phyloP scores from a whole-genome alignment of 2,329 filamentous ascomycete species.

The Lasiodiplodia sp. region DNA sequence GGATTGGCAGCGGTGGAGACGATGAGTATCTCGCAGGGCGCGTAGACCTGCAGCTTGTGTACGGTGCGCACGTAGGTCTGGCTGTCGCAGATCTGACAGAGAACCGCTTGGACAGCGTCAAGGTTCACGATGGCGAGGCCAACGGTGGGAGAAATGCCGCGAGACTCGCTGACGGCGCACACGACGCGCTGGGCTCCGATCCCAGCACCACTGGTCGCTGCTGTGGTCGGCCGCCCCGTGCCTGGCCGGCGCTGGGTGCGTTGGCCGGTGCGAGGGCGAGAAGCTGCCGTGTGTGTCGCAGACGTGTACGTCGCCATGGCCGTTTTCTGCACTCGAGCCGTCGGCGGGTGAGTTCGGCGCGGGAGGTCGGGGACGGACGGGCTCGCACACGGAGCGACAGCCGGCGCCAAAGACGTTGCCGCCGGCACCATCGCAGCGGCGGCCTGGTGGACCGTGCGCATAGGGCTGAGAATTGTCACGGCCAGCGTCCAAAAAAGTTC shows the following conservation, averaged over 20 bases:
- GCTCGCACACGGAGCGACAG: not conserved
- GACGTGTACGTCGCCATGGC: slow-evolving; percentile 43
- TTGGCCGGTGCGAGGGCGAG: slow-evolving; percentile 40
- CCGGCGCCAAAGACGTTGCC: not conserved
- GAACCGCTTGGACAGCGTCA: slow-evolving; percentile 80
- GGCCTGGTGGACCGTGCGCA: slow-evolving; percentile 11
- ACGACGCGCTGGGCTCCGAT: slow-evolving; percentile 73
- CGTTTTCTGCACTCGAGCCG: not conserved
- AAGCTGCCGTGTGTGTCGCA: slow-evolving; percentile 43
- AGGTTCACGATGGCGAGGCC: slow-evolving; percentile 89
- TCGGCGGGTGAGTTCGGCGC: slow-evolving; percentile 33
- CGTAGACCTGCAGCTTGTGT: slow-evolving; percentile 83
- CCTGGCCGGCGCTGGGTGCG: slow-evolving; percentile 47
- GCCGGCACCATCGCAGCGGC: not conserved
- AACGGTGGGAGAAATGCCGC: slow-evolving; percentile 84
- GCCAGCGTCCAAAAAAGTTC: slow-evolving; percentile 16
- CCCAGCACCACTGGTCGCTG: slow-evolving; percentile 64
- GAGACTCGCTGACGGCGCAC: slow-evolving; percentile 88
- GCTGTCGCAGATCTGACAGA: slow-evolving; percentile 92
- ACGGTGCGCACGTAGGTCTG: slow-evolving; percentile 90
- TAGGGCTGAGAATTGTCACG: slow-evolving; percentile 27
- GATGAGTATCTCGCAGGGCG: slow-evolving; percentile 81
- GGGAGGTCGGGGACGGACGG: not conserved
- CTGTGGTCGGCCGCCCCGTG: slow-evolving; percentile 61
- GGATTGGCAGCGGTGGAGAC: slow-evolving; percentile 74